phyloP scores from a whole-genome alignment of 2,329 filamentous ascomycete species.

The Huntiella moniliformis region DNA sequence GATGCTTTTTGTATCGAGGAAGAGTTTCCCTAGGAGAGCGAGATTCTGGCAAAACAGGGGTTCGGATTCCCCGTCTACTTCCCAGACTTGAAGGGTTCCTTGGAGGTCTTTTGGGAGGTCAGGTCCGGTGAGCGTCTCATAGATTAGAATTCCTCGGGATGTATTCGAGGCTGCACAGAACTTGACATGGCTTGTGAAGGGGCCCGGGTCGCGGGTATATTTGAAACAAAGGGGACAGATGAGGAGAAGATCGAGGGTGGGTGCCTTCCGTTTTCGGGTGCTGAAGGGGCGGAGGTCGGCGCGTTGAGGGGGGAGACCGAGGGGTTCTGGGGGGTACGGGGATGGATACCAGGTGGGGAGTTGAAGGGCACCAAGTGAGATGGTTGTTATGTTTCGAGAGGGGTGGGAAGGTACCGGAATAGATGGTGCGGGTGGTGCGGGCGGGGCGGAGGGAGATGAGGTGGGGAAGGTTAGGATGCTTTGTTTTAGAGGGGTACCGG shows the following conservation, averaged over 20 bases:
- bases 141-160: too few relatives aligned
- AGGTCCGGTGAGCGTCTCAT: constrained; percentile 35
- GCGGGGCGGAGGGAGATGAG: not conserved
- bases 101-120: constrained; percentile 52
- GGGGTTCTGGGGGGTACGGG: constrained; percentile 60
- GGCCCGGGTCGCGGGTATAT: constrained; percentile 50
- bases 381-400: constrained; percentile 68
- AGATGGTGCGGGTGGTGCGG: not conserved
- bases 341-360: constrained; percentile 89
- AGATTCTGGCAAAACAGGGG: constrained; percentile 89
- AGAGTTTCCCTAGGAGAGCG: constrained; percentile 89
- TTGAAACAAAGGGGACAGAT: constrained; percentile 91
- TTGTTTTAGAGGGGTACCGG: not conserved
- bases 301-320: constrained; percentile 24
- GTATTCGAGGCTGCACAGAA: constrained; percentile 23
- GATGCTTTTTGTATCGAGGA: constrained; percentile 94
- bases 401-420: constrained; percentile 13
- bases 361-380: constrained; percentile 65
- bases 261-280: constrained; percentile 18
- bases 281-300: constrained; percentile 6
- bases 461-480: not conserved
- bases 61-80: constrained; percentile 77
- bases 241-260: constrained; percentile 50
- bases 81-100: constrained; percentile 45
- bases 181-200: constrained; percentile 39